Conservation (phyloP, 345 rosid species). For the Draba incana region DNA sequence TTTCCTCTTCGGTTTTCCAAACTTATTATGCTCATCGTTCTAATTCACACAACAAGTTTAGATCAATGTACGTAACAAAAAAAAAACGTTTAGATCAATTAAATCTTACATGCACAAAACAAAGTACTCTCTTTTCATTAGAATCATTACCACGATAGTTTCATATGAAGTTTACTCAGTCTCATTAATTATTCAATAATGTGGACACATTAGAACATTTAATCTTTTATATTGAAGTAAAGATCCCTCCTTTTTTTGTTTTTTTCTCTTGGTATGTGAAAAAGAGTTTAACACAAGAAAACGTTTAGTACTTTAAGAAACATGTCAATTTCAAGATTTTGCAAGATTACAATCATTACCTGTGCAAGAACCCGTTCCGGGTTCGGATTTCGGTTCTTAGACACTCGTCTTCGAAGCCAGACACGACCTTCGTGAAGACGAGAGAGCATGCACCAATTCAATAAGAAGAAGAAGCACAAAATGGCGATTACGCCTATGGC, state of each 20-base stretch:
- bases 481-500: constrained; percentile 47
- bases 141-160: neutral
- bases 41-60: constrained; percentile 8
- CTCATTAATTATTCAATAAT: neutral
- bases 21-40: constrained; percentile 48
- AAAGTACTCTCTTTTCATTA: neutral
- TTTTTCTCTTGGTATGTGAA: neutral
- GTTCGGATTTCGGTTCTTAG: constrained; percentile 18
- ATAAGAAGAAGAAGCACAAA: constrained; percentile 60
- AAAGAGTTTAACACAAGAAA: neutral
- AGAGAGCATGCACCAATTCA: constrained; percentile 70
- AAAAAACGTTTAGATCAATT: neutral
- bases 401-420: constrained; percentile 37
- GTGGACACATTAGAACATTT: neutral
- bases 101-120: neutral
- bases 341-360: constrained; percentile 40
- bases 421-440: constrained; percentile 56
- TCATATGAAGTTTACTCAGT: neutral
- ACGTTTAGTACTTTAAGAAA: neutral
- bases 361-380: constrained; percentile 20
- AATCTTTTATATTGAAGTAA: neutral
- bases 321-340: too few relatives aligned
- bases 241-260: neutral
- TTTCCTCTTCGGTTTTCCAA: constrained; percentile 47
- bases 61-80: neutral